Evolutionary conservation across 2,329 filamentous ascomycete species (phyloP), one percentile per base, ranked within the genome.

Genomic region (Cladosporium halotolerans): DNA sequence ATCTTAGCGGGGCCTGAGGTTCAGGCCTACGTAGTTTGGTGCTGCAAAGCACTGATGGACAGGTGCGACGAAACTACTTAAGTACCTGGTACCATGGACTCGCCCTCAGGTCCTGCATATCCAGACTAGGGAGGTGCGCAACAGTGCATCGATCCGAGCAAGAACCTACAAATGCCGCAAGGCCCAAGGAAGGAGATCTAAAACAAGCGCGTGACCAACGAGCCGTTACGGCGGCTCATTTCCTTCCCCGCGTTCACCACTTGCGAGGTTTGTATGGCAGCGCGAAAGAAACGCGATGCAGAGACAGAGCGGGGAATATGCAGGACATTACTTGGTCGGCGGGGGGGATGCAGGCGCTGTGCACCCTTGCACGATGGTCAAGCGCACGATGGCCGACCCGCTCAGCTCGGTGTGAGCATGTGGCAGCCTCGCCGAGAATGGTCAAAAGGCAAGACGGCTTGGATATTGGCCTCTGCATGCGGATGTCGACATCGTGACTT

Each of bases 81-180:
- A 51, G 38, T 51, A 51, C 48, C 40, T 38, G 48, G 18, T 19
- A 19, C 31, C 11, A 13, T 18, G 16, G 44, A 10, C 3, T 44
- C 31, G 13, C 31, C 18, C 16, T 31, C 32, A 41, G 47, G 10
- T 46, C 38, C 31, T 16, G 33, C 34, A 39, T 42, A 13, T 16
- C 18, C 40, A 43, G 31, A 39, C 28, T 41, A 39, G 42, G 36
- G 36, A 39, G 18, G 28, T 41, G 28, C 42, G 47, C 38, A 51
- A 39, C 10, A 16, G 48, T 28, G 23, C 23, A 5, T 28, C 23
- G 23, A 28, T 38, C 40, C 32, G 34, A 51, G 48, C 48, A 51
- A 41, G 32, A 51, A 51, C 16, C 11, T 36, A 51, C 33, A 51
- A 38, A 42, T 43, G 48, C 48, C 31, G 48, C 48, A 51, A 44